Base-by-base conservation (phyloP, 1,139 yeast species). In the Geotrichum reessii region DNA sequence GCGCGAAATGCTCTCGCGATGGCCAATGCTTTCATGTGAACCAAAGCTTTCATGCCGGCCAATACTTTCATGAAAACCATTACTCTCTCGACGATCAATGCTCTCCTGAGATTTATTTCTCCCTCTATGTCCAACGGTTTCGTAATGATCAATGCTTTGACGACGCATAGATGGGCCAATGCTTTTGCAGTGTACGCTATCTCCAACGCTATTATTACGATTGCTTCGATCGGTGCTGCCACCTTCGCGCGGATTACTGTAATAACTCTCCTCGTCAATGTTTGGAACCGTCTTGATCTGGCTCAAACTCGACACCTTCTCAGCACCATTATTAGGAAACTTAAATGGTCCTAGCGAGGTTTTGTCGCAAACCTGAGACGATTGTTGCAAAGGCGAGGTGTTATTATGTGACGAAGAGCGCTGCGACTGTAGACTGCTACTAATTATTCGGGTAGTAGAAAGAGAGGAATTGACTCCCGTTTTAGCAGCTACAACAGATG, bases 201-300 rank as follows among this genome's bases (percentile, higher is more conserved):
- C n/a, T 3, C n/a, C 42, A 14, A 14, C 42, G 2, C 19, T 14
- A 14, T 12, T 19, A 11, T 37, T 11, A 17, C 7, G 19, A 19
- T 37, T n/a, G n/a, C 42, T 37, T 7, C n/a, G 42, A 37, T n/a
- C 42, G n/a, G n/a, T 12, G 17, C 42, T 37, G n/a, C 6, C 19
- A 19, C 6, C 19, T 37, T n/a, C 42, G 42, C 42, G 42, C 42
- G 12, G 42, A 37, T 14, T 37, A 14, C 42, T 37, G n/a, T 12
- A 37, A 14, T 37, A 37, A 37, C 42, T 37, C 7, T 37, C 42
- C 19, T 37, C 17, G 17, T 37, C 42, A 37, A 53, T 48, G 28
- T 53, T 53, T 19, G 56, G 56, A 17, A 53, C 52, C 2, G 56
- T 53, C 42, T 48, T 53, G 14, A 53, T 53, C 22, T 53, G 56